phyloP scores from a whole-genome alignment of 169 alveolate genomes.

The Cyclospora cayetanensis region DNA sequence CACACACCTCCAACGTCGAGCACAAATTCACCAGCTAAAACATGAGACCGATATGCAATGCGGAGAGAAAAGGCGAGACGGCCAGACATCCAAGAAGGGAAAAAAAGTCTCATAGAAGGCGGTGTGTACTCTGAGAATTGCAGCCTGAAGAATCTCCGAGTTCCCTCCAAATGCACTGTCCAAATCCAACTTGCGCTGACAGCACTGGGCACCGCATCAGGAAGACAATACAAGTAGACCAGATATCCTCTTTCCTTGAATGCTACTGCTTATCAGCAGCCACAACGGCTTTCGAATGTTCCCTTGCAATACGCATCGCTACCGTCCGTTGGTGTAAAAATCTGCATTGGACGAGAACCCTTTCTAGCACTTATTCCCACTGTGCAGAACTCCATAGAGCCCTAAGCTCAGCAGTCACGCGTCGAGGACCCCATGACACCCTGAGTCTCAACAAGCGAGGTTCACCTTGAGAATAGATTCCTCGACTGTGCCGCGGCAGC shows the following conservation, averaged over 20 bases:
- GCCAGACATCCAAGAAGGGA: background rate
- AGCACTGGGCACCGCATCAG: constrained; percentile 73
- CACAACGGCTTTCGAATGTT: too few relatives aligned
- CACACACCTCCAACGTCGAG: background rate
- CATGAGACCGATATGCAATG: background rate
- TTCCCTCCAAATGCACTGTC: constrained; percentile 89
- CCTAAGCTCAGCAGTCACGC: background rate
- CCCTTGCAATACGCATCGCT: too few relatives aligned
- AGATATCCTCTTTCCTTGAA: too few relatives aligned
- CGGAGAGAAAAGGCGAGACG: background rate
- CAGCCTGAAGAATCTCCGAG: constrained; percentile 80
- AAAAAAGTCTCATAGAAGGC: background rate
- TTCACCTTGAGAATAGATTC: constrained; percentile 88
- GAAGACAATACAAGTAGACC: too few relatives aligned
- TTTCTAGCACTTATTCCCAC: too few relatives aligned
- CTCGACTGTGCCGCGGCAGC: constrained; percentile 91
- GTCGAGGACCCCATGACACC: background rate
- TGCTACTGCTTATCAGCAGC: too few relatives aligned
- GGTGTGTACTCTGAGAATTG: constrained; percentile 75
- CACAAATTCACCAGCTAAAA: background rate
- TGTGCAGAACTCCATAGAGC: too few relatives aligned
- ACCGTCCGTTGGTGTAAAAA: too few relatives aligned
- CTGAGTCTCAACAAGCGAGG: background rate
- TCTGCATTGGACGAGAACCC: too few relatives aligned
- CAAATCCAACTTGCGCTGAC: constrained; percentile 83